Evolutionary conservation across 352 stramenopile genomes (phyloP), one percentile per base, ranked within the genome.

Genomic region (Phytopythium aichiense): DNA sequence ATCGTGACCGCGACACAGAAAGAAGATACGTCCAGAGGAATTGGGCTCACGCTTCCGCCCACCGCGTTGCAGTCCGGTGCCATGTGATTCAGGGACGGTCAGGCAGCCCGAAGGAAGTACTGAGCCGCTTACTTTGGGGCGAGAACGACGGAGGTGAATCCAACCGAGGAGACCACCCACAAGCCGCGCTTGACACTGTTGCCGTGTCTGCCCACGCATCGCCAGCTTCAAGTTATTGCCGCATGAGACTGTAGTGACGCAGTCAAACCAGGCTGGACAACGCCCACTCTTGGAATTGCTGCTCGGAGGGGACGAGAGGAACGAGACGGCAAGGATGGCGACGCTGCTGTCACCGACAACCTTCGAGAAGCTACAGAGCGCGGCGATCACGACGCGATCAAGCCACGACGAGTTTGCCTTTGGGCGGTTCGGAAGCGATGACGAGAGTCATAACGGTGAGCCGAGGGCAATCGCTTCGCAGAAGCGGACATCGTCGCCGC

Each of bases 301-400:
- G 16, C 40, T 46, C 15, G 18, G 15, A 20, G 11, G 33, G 12
- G 22, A 20, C 45, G 22, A 31, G 45, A 22, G 4, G n/a, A 20
- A 31, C 3, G 18, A 23, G 30, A 20, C 18, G 20, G 20, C 51
- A 16, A 23, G 30, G 31, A 58, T 70, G 28, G 25, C 53, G 35
- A 62, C 45, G 43, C 46, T 73, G 23, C 52, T 73, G 30, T 73
- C 67, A 0, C 63, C 67, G 16, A 61, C 59, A 43, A 70, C 63
- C 1, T 73, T 37, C 63, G 55, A 60, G 56, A 66, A 65, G 30
- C 56, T 73, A 4, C 67, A 66, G 30, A 46, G 13, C n/a, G 62
- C 58, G 69, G 30, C 89, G 68, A 25, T 87, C 76, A 65, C 70
- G 74, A 38, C 75, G 28, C 61, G 49, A 1, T 67, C 59, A 15